phyloP scores from a whole-genome alignment of 177 flowering plant species.

The Vitis hybrid region DNA sequence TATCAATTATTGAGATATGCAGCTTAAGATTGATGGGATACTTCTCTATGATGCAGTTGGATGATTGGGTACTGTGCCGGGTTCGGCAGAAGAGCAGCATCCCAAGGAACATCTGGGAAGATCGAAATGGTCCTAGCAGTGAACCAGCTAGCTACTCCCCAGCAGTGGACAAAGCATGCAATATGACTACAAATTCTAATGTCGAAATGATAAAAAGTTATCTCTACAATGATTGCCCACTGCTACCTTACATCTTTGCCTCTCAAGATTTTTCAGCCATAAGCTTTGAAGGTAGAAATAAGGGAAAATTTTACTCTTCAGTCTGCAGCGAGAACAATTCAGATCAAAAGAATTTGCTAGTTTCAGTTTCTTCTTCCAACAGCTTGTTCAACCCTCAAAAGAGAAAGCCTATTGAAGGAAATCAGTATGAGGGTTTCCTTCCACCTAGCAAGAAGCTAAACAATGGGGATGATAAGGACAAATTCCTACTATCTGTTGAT shows the following conservation, averaged over 20 bases:
- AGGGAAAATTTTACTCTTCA: conserved; percentile 1
- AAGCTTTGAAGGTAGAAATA: conserved; percentile 14
- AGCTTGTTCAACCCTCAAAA: conserved; percentile 10
- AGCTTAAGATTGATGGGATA: not conserved
- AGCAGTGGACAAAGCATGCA: conserved; percentile 1
- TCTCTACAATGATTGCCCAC: conserved; percentile 17
- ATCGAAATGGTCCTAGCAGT: conserved; percentile 6
- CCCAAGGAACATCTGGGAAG: conserved; percentile 21
- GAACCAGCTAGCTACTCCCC: not conserved
- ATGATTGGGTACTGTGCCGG: conserved; percentile 44
- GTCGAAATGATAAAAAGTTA: conserved; percentile 11
- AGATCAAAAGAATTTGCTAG: not conserved
- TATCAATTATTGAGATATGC: not conserved
- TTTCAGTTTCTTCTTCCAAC: conserved; percentile 5
- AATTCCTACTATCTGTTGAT: not conserved
- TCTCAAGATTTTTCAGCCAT: conserved; percentile 18
- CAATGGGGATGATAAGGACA: conserved; percentile 1
- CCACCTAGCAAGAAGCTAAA: conserved; percentile 15
- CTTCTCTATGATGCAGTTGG: conserved; percentile 23
- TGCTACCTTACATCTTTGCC: conserved; percentile 30
- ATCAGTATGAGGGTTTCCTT: not conserved
- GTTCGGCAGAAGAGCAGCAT: conserved; percentile 27
- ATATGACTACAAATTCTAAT: not conserved
- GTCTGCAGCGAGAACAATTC: not conserved
- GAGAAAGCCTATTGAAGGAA: conserved; percentile 12